Base-by-base conservation (phyloP, 441 rosid genomes). In the Croton laevigatus region DNA sequence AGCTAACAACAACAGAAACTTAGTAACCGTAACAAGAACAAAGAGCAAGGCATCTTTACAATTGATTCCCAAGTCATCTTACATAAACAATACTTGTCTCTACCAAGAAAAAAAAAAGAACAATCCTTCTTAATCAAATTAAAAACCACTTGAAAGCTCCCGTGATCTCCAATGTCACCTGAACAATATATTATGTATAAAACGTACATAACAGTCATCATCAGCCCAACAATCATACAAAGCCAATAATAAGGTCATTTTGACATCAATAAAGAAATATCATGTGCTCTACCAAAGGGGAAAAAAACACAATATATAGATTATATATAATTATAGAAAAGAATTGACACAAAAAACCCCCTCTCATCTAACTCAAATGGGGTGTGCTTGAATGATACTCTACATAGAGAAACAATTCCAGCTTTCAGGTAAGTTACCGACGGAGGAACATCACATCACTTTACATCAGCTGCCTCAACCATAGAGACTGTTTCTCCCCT, bases 201-300 rank as follows among this genome's bases (percentile, higher is more conserved):
- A 78, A 36, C 46, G 23, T 72, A 68, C 73, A 73, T 60, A 75
- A 44, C 57, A 68, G 75, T 3, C 69, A 46, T 65, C 34, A 61
- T 27, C 72, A 72, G 76, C 68, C 65, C 74, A 77, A 63, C 70
- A 79, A 78, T 70, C 75, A 81, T 76, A 75, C 80, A 79, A 37
- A 27, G 66, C 61, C 70, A 51, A 62, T 36, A 54, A 22, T 36
- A 54, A 22, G 53, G 58, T 42, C 44, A 12, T 73, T 73, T 74
- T 42, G 19, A 73, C 51, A 64, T 40, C 66, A 71, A 62, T 38
- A 62, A 66, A 76, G 44, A 75, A 60, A 74, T 73, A 38, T 59
- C 64, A 59, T 49, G 17, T 54, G 57, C 72, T 64, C 73, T 71
- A 49, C 46, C 59, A 53, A 62, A 62, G 9, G 2, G 8, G 37